phyloP scores from a whole-genome alignment of 768 basidiomycete genomes.

The Kwoniella heveanensis region DNA sequence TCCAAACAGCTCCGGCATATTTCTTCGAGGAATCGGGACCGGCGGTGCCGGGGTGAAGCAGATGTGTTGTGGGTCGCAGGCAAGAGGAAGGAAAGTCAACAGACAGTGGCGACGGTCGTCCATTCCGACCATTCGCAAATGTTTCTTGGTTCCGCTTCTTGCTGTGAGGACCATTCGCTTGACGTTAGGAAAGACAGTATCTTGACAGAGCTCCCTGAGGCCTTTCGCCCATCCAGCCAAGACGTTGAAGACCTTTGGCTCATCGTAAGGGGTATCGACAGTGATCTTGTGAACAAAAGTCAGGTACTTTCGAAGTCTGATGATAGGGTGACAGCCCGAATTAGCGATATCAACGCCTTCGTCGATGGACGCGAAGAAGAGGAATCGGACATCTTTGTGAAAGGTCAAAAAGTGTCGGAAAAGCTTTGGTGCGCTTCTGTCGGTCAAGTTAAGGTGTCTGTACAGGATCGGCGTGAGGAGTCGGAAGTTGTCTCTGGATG shows the following conservation, averaged over 20 bases:
- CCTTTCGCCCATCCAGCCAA: conserved; percentile 4
- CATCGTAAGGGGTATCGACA: conserved; percentile 4
- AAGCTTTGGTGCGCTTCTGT: not conserved
- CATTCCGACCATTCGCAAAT: not conserved
- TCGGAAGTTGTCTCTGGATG: conserved; percentile 8
- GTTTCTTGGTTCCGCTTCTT: not conserved
- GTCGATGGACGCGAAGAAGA: conserved; percentile 8
- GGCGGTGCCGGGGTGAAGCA: not conserved
- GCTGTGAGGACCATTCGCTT: conserved; percentile 7
- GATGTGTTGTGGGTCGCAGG: conserved; percentile 7
- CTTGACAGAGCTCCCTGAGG: not conserved
- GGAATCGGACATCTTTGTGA: not conserved
- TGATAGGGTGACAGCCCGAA: not conserved
- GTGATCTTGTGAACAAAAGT: conserved; percentile 6
- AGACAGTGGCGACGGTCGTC: not conserved
- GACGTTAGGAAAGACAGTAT: conserved; percentile 1
- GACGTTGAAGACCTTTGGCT: not conserved
- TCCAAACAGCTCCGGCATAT: not conserved
- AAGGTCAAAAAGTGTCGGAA: conserved; percentile 3
- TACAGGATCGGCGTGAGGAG: conserved; percentile 13
- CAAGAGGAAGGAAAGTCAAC: conserved; percentile 7
- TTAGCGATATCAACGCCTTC: conserved; percentile 1
- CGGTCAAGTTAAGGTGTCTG: conserved; percentile 14
- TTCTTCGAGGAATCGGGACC: not conserved
- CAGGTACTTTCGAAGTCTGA: conserved; percentile 6